phyloP scores from a whole-genome alignment of 768 basidiomycete genomes.

The Cyclocybe aegerita region DNA sequence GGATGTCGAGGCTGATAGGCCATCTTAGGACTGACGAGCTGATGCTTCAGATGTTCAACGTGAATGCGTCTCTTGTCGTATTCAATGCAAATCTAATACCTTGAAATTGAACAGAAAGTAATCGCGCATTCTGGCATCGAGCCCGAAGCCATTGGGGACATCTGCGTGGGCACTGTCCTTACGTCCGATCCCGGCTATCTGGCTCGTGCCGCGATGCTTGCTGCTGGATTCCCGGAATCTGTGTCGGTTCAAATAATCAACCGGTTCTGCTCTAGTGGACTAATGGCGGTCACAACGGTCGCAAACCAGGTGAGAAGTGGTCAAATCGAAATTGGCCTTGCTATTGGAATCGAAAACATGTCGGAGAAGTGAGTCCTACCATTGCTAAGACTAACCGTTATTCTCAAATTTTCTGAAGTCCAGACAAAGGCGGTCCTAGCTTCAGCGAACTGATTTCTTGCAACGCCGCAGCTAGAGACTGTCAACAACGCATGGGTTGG shows the following conservation, averaged over 20 bases:
- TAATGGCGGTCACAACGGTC: conserved; percentile 81
- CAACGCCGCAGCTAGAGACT: conserved; percentile 58
- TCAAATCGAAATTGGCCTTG: conserved; percentile 81
- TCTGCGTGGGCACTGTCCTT: conserved; percentile 78
- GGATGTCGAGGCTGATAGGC: not conserved
- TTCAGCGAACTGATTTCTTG: conserved; percentile 62
- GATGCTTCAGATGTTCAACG: conserved; percentile 81
- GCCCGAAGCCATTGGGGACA: conserved; percentile 67
- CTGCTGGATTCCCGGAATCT: conserved; percentile 78
- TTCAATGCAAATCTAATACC: not conserved
- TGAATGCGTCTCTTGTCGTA: conserved; percentile 19
- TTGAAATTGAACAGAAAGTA: conserved; percentile 43
- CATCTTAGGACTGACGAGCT: conserved; percentile 68
- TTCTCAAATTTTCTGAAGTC: conserved; percentile 36
- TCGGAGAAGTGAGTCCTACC: conserved; percentile 54
- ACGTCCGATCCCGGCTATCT: conserved; percentile 65
- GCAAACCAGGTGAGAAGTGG: conserved; percentile 74
- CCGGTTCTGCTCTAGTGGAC: conserved; percentile 80
- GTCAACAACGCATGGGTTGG: conserved; percentile 82
- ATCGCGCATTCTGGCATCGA: conserved; percentile 58
- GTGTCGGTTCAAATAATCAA: conserved; percentile 77
- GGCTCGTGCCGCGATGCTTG: conserved; percentile 71
- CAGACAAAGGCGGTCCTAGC: conserved; percentile 59
- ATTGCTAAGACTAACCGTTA: not conserved
- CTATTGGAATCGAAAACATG: conserved; percentile 88